Conservation (phyloP, 345 rosid species). For the Eucalyptus regnans region DNA sequence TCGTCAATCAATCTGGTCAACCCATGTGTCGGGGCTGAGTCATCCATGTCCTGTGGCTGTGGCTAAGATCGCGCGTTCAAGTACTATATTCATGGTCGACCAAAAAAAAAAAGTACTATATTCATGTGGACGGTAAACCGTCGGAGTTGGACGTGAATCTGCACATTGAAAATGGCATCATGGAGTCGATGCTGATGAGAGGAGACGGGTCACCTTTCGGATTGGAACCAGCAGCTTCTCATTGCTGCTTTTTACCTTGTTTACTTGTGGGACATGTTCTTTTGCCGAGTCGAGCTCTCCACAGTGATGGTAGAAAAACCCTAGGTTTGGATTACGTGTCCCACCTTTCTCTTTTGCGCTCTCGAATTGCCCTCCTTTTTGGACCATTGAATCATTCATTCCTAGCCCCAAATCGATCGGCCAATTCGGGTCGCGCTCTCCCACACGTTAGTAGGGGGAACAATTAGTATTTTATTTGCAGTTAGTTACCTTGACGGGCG, state of each 20-base stretch:
- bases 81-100: neutral
- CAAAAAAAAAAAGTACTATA: fast-evolving
- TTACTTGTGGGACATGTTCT: neutral
- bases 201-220: neutral
- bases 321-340: neutral
- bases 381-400: neutral
- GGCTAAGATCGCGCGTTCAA: neutral
- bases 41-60: neutral
- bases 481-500: neutral
- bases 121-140: neutral
- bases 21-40: neutral
- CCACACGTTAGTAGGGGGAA: neutral
- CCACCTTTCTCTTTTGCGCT: neutral
- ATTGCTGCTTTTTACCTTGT: neutral
- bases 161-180: neutral
- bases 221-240: constrained; percentile 9
- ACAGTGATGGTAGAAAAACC: neutral
- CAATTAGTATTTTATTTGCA: neutral
- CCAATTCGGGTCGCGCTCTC: neutral
- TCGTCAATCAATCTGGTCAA: neutral
- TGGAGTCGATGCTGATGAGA: neutral
- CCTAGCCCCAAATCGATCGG: neutral
- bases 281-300: neutral
- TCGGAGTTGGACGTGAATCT: neutral
- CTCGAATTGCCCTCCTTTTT: neutral